phyloP scores from a whole-genome alignment of 495 filamentous ascomycete species.

The Neurospora africana region DNA sequence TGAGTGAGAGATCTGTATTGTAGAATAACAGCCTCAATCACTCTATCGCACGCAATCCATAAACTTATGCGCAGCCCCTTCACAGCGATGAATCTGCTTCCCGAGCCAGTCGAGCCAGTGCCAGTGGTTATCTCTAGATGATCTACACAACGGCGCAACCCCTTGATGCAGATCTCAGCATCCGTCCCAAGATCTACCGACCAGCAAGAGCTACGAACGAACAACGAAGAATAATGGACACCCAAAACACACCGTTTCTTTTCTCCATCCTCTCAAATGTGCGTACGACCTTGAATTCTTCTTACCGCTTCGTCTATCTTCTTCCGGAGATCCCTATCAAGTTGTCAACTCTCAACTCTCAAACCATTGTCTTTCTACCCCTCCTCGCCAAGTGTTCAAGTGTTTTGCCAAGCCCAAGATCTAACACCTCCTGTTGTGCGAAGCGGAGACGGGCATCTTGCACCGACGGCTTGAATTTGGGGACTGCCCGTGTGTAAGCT shows the following conservation, averaged over 20 bases:
- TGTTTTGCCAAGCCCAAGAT: background rate
- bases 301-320: background rate
- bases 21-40: background rate
- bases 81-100: background rate
- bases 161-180: background rate
- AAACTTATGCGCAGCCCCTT: background rate
- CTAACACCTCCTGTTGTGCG: background rate
- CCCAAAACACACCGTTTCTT: background rate
- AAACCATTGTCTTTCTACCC: background rate
- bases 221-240: background rate
- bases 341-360: background rate
- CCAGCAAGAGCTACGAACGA: background rate
- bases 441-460: background rate
- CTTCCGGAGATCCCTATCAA: background rate
- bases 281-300: background rate
- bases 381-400: background rate
- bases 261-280: background rate
- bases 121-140: background rate
- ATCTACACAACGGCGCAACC: background rate
- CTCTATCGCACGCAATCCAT: background rate
- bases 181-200: background rate
- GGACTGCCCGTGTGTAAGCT: background rate
- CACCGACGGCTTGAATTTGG: background rate
- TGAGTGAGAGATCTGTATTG: background rate
- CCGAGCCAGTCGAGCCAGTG: background rate